Base-by-base conservation (phyloP, 2,329 filamentous ascomycete genomes). In the Botryotinia globosa region DNA sequence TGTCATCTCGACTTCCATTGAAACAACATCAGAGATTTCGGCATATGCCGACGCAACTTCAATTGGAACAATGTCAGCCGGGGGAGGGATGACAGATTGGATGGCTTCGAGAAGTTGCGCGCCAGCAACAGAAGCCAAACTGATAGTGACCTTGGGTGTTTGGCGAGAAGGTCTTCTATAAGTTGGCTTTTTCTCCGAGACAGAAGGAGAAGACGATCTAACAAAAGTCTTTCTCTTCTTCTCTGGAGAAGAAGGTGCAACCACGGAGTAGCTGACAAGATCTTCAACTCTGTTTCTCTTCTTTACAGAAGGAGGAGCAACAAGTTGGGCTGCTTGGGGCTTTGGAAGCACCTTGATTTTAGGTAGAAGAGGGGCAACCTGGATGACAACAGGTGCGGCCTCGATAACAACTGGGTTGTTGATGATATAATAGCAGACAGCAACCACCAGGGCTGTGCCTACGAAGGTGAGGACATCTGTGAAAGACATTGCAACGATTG, bases 401-500 rank as follows among this genome's bases (percentile, higher is more conserved):
- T 72, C 51, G 25, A 72, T 16, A 20, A 32, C 12, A 32, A 72
- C 34, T 37, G 62, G 51, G n/a, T 32, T 56, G 8, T 22, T 42
- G 18, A 68, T 42, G 6, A 68, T 9, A 3, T 45, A 32, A 18
- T 39, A 39, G 58, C 62, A 67, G 37, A 32, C 48, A 59, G 65
- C 65, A 58, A 68, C 48, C 48, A 56, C n/a, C 3, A 67, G 25
- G 70, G 44, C 42, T 29, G 22, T 54, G 48, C 64, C 62, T 59
- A 72, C 42, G 48, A 54, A 42, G 16, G 44, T 32, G 7, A 72
- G n/a, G 12, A 68, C 16, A 12, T 32, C 14, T 2, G 18, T 5
- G 42, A 67, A 72, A 3, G 62, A 68, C 70, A 72, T 72, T 61
- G 62, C 37, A 32, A 16, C n/a, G 63, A 72, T 68, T 59, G 39